Evolutionary conservation across 2,329 filamentous ascomycete genomes (phyloP).

Genomic region (Bipolaris zeicola): DNA sequence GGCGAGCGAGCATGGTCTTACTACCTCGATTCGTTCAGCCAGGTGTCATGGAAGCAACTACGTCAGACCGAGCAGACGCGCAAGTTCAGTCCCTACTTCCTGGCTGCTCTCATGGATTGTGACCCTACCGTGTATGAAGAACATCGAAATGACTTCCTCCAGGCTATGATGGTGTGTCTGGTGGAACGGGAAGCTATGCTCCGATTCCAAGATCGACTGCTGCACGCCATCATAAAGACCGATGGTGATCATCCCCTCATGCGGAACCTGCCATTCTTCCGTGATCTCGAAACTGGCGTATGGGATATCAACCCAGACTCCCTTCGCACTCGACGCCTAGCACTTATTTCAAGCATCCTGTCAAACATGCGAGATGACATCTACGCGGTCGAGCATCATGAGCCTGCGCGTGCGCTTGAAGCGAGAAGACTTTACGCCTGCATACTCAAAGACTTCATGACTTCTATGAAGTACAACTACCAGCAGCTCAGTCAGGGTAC

Average conservation of each 20-base stretch:
- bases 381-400: slow-evolving; percentile 40
- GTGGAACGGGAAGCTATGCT: slow-evolving; percentile 65
- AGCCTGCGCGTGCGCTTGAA: slow-evolving; percentile 39
- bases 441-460: slow-evolving; percentile 63
- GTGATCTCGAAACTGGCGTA: slow-evolving; percentile 40
- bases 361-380: slow-evolving; percentile 64
- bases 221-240: slow-evolving; percentile 59
- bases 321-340: slow-evolving; percentile 60
- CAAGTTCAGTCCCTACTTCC: slow-evolving; percentile 54
- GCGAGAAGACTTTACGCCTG: slow-evolving; percentile 56
- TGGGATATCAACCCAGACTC: slow-evolving; percentile 59
- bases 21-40: slow-evolving; percentile 61
- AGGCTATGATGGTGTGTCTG: slow-evolving; percentile 60
- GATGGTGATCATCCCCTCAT: slow-evolving; percentile 56
- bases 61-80: slow-evolving; percentile 53
- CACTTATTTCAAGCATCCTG: slow-evolving; percentile 61
- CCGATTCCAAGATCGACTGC: slow-evolving; percentile 65
- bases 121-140: slow-evolving; percentile 51
- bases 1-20: slow-evolving; percentile 58
- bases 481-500: slow-evolving; percentile 54
- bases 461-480: slow-evolving; percentile 65
- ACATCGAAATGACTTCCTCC: slow-evolving; percentile 57
- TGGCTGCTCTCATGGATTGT: slow-evolving; percentile 49
- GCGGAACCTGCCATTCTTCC: slow-evolving; percentile 63
- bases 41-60: slow-evolving; percentile 57